A percentile compares a stretch with the other conserved stretches of the same genome.
These are phyloP conservation scores for Boletus patriciae DNA, from an alignment of 768 basidiomycete genomes.

Conservation along the genomic window DNA sequence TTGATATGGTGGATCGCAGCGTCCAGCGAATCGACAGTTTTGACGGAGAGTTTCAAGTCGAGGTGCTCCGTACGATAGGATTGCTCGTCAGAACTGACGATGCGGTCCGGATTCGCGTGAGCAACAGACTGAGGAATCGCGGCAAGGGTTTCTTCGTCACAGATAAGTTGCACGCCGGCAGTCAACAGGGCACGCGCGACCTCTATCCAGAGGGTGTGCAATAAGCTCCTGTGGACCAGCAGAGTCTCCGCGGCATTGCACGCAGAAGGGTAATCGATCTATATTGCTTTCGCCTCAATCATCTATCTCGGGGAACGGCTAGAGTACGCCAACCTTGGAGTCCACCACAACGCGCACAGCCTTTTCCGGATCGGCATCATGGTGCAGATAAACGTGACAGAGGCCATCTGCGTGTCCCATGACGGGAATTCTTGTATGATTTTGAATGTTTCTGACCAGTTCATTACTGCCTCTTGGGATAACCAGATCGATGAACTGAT, in stretches of 20 bases:
- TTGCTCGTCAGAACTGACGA: conserved; percentile 55
- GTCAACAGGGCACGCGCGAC: conserved; percentile 73
- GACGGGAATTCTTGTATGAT: conserved; percentile 88
- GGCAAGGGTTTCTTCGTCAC: conserved; percentile 64
- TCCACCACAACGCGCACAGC: conserved; percentile 83
- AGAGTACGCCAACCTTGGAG: conserved; percentile 66
- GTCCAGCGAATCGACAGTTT: conserved; percentile 65
- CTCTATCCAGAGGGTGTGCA: conserved; percentile 75
- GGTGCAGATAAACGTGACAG: conserved; percentile 88
- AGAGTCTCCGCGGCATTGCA: conserved; percentile 94
- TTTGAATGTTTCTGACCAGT: conserved; percentile 87
- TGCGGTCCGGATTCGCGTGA: conserved; percentile 39
- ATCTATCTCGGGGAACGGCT: neutral
- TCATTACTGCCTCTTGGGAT: conserved; percentile 94
- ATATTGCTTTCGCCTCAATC: conserved; percentile 1
- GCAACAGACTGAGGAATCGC: conserved; percentile 48
- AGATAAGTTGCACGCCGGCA: conserved; percentile 73
- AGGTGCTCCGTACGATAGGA: conserved; percentile 90
- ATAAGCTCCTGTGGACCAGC: conserved; percentile 72
- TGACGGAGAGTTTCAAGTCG: conserved; percentile 79
- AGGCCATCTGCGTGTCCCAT: conserved; percentile 99
- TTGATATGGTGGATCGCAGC: conserved; percentile 90
- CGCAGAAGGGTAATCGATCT: conserved; percentile 94
- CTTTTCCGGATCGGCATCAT: conserved; percentile 73
- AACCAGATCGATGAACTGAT: conserved; percentile 93